Evolutionary conservation across 306 rosid genomes (phyloP).

Genomic region (Gastrolobium bilobum): DNA sequence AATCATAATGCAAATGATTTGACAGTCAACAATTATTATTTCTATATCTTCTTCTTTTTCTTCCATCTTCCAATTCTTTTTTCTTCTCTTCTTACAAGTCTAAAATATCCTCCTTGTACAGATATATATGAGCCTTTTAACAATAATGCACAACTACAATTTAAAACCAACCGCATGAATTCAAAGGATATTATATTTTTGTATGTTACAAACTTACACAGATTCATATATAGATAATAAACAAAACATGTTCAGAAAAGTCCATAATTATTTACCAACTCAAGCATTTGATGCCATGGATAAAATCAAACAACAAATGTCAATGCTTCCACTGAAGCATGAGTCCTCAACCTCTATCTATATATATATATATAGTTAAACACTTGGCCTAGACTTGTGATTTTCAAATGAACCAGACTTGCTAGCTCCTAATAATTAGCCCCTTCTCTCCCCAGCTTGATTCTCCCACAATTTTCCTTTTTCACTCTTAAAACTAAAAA

Average conservation of each 20-base stretch:
- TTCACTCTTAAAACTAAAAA: slow-evolving; percentile 40
- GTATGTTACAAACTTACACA: slow-evolving; percentile 7
- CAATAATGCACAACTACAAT: background rate
- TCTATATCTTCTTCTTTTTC: background rate
- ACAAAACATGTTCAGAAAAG: background rate
- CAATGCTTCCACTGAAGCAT: slow-evolving; percentile 14
- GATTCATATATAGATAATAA: slow-evolving; percentile 1
- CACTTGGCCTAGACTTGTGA: slow-evolving; percentile 34
- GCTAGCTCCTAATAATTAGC: slow-evolving; percentile 20
- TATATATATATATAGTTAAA: background rate
- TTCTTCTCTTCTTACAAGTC: slow-evolving; percentile 1
- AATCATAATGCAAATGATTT: slow-evolving; percentile 1
- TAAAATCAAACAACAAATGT: slow-evolving; percentile 42
- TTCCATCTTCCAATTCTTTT: background rate
- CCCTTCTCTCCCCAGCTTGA: slow-evolving; percentile 7
- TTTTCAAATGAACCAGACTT: slow-evolving; percentile 30
- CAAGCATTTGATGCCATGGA: slow-evolving; percentile 40
- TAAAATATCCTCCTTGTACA: background rate
- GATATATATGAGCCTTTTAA: background rate
- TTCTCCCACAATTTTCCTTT: slow-evolving; percentile 57
- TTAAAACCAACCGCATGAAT: background rate
- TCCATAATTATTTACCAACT: slow-evolving; percentile 24
- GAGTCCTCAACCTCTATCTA: slow-evolving; percentile 7
- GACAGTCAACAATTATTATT: background rate
- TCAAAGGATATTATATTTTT: slow-evolving; percentile 1